A percentile compares a stretch with the other conserved stretches of the same genome.
phyloP scores from a whole-genome alignment of 768 basidiomycete genomes.

The Nidularia pulvinata region DNA sequence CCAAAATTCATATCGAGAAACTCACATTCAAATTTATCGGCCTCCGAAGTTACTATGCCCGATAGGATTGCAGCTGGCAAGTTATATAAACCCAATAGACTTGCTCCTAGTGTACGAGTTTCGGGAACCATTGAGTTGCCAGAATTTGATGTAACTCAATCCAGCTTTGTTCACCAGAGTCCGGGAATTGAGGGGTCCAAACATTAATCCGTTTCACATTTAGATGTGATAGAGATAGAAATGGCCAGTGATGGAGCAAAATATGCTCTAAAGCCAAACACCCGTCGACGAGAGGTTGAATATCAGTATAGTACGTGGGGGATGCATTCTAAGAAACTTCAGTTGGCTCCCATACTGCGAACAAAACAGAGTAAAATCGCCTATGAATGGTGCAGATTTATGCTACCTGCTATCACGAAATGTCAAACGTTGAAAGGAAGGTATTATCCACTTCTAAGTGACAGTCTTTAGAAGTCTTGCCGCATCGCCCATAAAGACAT shows the following conservation, averaged over 20 bases:
- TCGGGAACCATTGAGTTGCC: not conserved
- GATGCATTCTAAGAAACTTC: conserved; percentile 3
- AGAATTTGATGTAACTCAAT: not conserved
- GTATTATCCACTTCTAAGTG: not conserved
- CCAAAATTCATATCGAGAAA: not conserved
- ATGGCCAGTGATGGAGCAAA: conserved; percentile 1
- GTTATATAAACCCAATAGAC: not conserved
- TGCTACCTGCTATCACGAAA: not conserved
- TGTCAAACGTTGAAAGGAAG: not conserved
- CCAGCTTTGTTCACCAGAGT: not conserved
- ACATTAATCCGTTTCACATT: conserved; percentile 7
- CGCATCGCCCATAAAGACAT: too few species aligned
- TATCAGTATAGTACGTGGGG: not conserved
- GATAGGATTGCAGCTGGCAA: not conserved
- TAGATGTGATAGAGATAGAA: not conserved
- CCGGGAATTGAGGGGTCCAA: conserved; percentile 1
- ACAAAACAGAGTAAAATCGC: conserved; percentile 1
- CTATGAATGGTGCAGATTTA: not conserved
- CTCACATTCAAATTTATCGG: not conserved
- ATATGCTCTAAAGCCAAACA: conserved; percentile 7
- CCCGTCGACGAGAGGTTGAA: conserved; percentile 1
- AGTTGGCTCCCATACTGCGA: conserved; percentile 1
- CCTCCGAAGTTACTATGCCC: not conserved
- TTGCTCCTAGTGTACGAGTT: not conserved
- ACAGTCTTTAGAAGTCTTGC: not conserved